Evolutionary conservation across 768 basidiomycete genomes (phyloP), one percentile per base, ranked within the genome.

Genomic region (Leccinum ochraceum): DNA sequence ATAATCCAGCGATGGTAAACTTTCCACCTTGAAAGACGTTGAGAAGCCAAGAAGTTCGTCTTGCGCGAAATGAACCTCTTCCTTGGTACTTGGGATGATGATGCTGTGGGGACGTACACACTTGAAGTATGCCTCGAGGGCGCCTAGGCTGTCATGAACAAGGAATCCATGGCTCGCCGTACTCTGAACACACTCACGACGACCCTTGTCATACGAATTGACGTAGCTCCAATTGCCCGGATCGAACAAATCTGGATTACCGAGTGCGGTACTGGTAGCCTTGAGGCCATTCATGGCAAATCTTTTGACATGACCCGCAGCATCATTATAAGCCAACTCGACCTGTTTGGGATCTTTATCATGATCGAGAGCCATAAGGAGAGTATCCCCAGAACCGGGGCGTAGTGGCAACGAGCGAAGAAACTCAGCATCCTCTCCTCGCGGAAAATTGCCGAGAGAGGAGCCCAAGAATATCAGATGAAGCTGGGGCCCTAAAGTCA

Each of bases 401-500:
- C 89, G 85, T 20, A 98, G 78, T 5, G 95, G 95, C 30, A 98
- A 77, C 3, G 86, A 85, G 6, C 80, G 80, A 54, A 99, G 82
- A 75, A 99, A 98, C 0, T 80, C 74, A 0, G 80, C 82, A 8
- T 88, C 90, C 24, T 82, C 88, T 6, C 79, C 77, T 11, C 94
- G 83, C 4, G 79, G 67, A 73, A 98, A 98, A 78, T 97, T 98
- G 8, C 95, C 97, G 7, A 98, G 71, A 0, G 92, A 92, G 0
- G 92, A 94, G 0, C 96, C 97, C 17, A 98, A 79, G 78, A 96
- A 98, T 62, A 98, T 78, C 56, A 98, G 78, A 68, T 97, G 95
- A 37, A 94, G 73, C 11, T 90, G 88, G 3, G 76, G 73, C 49
- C 77, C 83, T 50, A 42, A 10, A n/a, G 7, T 42, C 4, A 17